Evolutionary conservation across 192 early-diverging fungal genomes (phyloP).

Genomic region (Chytriomyces sp.): DNA sequence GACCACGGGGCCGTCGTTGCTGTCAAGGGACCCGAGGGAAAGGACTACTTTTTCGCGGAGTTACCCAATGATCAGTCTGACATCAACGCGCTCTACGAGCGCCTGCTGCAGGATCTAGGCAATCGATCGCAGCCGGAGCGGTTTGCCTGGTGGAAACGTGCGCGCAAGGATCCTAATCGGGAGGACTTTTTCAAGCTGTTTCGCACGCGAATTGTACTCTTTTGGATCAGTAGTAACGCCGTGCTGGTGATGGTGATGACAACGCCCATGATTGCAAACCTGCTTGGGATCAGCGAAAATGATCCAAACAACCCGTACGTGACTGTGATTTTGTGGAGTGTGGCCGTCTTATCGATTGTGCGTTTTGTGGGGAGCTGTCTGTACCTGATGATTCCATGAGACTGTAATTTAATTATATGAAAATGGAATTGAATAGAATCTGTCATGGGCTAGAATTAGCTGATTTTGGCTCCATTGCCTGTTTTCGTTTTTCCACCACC

Average conservation of each 20-base stretch:
- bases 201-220: constrained; percentile 54
- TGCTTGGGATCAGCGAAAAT: constrained; percentile 6
- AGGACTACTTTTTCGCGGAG: constrained; percentile 39
- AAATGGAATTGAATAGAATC: neutral
- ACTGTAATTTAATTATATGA: neutral
- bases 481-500: too few species aligned
- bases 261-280: constrained; percentile 27
- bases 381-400: constrained; percentile 11
- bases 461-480: too few species aligned
- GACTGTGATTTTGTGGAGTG: constrained; percentile 63
- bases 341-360: constrained; percentile 68
- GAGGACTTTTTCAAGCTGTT: constrained; percentile 55
- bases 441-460: too few species aligned
- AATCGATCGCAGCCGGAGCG: neutral
- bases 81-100: constrained; percentile 49
- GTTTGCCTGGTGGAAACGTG: neutral
- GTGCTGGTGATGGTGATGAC: constrained; percentile 45
- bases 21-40: constrained; percentile 26
- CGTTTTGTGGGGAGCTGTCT: constrained; percentile 67
- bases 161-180: constrained; percentile 1
- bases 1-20: constrained; percentile 39
- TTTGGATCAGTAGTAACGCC: constrained; percentile 50
- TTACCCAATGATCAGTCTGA: constrained; percentile 49
- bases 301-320: constrained; percentile 26
- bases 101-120: constrained; percentile 35